Conservation (phyloP, 2,329 filamentous ascomycete genomes). For the Beauveria rudraprayagi region DNA sequence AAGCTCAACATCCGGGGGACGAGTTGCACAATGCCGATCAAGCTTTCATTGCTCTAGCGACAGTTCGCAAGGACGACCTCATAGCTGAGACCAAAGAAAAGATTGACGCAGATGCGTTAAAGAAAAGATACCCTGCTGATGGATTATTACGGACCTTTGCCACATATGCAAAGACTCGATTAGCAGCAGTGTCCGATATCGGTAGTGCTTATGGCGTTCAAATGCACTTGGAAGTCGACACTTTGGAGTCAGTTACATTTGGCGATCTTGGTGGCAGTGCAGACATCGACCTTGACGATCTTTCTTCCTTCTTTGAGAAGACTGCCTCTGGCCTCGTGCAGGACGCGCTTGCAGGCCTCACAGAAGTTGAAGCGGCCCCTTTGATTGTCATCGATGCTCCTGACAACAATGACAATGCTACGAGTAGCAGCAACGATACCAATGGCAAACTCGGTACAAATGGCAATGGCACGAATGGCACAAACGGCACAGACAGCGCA, state of each 20-base stretch:
- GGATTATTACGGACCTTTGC: conserved; percentile 29
- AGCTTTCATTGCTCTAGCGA: conserved; percentile 25
- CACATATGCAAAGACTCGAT: conserved; percentile 24
- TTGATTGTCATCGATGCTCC: conserved; percentile 7
- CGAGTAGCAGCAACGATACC: conserved; percentile 12
- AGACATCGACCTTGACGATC: conserved; percentile 31
- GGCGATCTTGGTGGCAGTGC: conserved; percentile 20
- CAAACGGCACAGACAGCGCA: conserved; percentile 20
- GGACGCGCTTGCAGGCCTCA: conserved; percentile 30
- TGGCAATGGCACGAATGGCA: conserved; percentile 17
- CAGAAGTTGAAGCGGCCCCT: conserved; percentile 19
- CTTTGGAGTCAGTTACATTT: conserved; percentile 20
- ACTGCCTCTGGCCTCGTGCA: conserved; percentile 33
- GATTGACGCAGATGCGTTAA: conserved; percentile 21
- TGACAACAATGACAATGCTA: background rate
- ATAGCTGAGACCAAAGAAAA: conserved; percentile 18
- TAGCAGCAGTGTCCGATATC: conserved; percentile 26
- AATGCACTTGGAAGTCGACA: conserved; percentile 23
- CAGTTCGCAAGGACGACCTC: conserved; percentile 26
- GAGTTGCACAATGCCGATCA: conserved; percentile 28
- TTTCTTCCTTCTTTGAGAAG: conserved; percentile 35
- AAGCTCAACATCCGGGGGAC: conserved; percentile 22
- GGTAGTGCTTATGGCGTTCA: conserved; percentile 28
- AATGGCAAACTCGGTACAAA: conserved; percentile 21
- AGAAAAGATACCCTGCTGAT: conserved; percentile 31